Evolutionary conservation across 768 basidiomycete genomes (phyloP).

Genomic region (Tricholomella constricta): DNA sequence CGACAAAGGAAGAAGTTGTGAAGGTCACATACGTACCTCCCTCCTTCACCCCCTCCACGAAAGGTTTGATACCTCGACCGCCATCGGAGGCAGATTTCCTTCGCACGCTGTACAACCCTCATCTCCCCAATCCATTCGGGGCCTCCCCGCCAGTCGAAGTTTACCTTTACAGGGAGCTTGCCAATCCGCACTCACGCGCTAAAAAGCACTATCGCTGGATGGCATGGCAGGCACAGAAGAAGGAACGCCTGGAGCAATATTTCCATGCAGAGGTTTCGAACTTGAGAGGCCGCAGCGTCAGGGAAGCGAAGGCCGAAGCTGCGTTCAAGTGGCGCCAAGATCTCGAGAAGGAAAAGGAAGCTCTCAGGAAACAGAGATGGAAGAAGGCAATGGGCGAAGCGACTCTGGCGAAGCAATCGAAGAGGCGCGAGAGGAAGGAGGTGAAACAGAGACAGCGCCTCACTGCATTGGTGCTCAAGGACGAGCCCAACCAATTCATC

Average conservation of each 20-base stretch:
- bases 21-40: conserved; percentile 75
- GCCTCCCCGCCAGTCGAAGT: conserved; percentile 65
- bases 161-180: conserved; percentile 66
- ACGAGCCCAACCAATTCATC: conserved; percentile 62
- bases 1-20: conserved; percentile 57
- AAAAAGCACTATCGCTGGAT: conserved; percentile 83
- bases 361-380: conserved; percentile 61
- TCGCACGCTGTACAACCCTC: conserved; percentile 58
- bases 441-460: conserved; percentile 56
- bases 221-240: conserved; percentile 47
- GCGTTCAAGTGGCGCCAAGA: conserved; percentile 70
- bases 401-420: conserved; percentile 56
- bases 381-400: conserved; percentile 49
- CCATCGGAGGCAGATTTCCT: conserved; percentile 59
- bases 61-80: conserved; percentile 39
- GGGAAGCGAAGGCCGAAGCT: conserved; percentile 73
- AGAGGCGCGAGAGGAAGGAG: conserved; percentile 54
- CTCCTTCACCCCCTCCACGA: conserved; percentile 40
- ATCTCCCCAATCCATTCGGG: conserved; percentile 42
- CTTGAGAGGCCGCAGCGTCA: conserved; percentile 58
- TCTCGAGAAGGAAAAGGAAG: conserved; percentile 58
- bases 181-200: conserved; percentile 81
- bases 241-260: conserved; percentile 53
- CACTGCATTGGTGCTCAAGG: conserved; percentile 51
- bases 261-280: conserved; percentile 55